Conservation (phyloP, 495 filamentous ascomycete species). For the Hypoxylon intermedium region DNA sequence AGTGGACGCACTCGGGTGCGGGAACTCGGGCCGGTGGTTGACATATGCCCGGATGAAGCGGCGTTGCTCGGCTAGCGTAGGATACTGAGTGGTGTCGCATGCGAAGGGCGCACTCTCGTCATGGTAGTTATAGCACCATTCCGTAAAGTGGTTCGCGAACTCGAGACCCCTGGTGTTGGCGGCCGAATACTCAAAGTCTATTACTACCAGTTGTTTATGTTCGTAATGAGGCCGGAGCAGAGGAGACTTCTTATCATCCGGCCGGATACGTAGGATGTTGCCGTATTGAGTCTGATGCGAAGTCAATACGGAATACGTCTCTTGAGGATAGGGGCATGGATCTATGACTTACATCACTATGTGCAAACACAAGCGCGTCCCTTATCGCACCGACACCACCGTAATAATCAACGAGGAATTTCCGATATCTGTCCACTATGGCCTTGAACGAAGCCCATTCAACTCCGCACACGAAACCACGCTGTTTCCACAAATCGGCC, state of each 20-base stretch:
- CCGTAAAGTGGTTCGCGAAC: conserved; percentile 97
- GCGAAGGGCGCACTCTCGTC: conserved; percentile 67
- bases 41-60: conserved; percentile 89
- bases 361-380: conserved; percentile 85
- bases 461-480: conserved; percentile 82
- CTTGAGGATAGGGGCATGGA: not conserved
- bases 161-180: conserved; percentile 88
- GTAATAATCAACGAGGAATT: conserved; percentile 74
- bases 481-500: conserved; percentile 65
- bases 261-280: conserved; percentile 90
- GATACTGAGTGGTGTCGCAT: conserved; percentile 73
- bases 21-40: conserved; percentile 71
- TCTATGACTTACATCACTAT: conserved; percentile 82
- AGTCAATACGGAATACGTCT: conserved; percentile 32
- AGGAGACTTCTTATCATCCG: conserved; percentile 79
- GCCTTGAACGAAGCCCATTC: conserved; percentile 81
- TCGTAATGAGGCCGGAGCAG: conserved; percentile 86
- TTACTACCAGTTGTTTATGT: conserved; percentile 94
- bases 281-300: conserved; percentile 87
- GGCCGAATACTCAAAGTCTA: conserved; percentile 97
- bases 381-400: conserved; percentile 70
- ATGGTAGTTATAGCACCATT: conserved; percentile 99
- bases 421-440: conserved; percentile 78
- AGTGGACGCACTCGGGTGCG: conserved; percentile 58
- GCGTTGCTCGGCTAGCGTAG: conserved; percentile 78